phyloP scores from a whole-genome alignment of 2,329 filamentous ascomycete species.

The Gliomastix tumulicola region DNA sequence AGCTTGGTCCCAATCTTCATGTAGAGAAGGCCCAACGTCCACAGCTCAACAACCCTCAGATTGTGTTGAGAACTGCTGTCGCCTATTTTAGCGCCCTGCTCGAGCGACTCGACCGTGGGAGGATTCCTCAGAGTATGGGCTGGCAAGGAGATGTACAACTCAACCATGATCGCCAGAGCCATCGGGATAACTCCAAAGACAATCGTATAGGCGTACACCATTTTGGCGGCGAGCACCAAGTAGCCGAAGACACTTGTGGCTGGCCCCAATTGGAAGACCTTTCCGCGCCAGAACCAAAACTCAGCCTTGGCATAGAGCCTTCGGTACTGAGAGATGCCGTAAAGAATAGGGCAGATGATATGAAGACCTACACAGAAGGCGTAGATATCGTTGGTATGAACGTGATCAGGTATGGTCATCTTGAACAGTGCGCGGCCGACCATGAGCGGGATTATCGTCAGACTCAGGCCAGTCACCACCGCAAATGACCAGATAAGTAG shows the following conservation, averaged over 20 bases:
- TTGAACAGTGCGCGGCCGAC: constrained; percentile 77
- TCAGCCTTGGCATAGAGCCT: constrained; percentile 22
- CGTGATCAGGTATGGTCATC: constrained; percentile 60
- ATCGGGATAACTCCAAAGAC: constrained; percentile 76
- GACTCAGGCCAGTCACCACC: constrained; percentile 74
- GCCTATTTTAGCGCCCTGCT: constrained; percentile 10
- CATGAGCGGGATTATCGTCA: constrained; percentile 80
- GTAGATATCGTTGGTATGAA: constrained; percentile 88
- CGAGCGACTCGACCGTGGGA: constrained; percentile 17
- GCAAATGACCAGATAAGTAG: constrained; percentile 90
- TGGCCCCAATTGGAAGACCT: constrained; percentile 1
- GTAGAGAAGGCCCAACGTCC: constrained; percentile 89
- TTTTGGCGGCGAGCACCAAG: constrained; percentile 24
- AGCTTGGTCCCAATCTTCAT: constrained; percentile 71
- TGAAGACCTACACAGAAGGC: constrained; percentile 91
- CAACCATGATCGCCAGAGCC: constrained; percentile 70
- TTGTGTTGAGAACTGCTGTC: constrained; percentile 44
- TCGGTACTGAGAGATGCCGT: constrained; percentile 48
- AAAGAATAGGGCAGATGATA: constrained; percentile 62
- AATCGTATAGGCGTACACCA: constrained; percentile 70
- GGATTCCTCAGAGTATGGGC: constrained; percentile 69
- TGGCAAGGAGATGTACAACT: constrained; percentile 84
- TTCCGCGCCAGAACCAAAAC: constrained; percentile 19
- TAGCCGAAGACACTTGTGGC: background rate
- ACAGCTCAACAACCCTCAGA: constrained; percentile 84